Evolutionary conservation across 2,329 filamentous ascomycete species (phyloP).

Genomic region (Aspergillus amoenus): DNA sequence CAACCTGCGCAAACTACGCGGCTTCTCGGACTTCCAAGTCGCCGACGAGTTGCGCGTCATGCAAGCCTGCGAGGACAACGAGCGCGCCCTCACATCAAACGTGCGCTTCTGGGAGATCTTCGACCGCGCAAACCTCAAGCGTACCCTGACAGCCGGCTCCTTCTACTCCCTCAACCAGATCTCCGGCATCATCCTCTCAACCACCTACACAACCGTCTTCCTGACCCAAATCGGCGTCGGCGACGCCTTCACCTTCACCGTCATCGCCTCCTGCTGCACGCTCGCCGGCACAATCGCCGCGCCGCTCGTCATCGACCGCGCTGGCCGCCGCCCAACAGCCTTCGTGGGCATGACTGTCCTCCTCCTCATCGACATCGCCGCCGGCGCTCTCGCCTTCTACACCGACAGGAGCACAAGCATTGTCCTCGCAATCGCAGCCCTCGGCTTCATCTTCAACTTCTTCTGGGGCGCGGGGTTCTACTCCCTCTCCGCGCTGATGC

Average conservation of each 20-base stretch:
- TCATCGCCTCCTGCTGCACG: conserved; percentile 37
- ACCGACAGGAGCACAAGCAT: conserved; percentile 18
- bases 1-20: conserved; percentile 33
- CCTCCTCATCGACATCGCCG: conserved; percentile 33
- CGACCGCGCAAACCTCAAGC: conserved; percentile 32
- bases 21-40: conserved; percentile 30
- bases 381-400: conserved; percentile 35
- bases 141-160: conserved; percentile 36
- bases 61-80: conserved; percentile 25
- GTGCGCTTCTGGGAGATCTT: conserved; percentile 39
- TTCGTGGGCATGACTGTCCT: conserved; percentile 36
- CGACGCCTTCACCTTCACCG: conserved; percentile 35
- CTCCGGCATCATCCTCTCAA: conserved; percentile 37
- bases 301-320: conserved; percentile 35
- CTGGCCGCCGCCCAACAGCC: conserved; percentile 36
- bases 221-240: conserved; percentile 34
- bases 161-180: conserved; percentile 39
- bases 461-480: conserved; percentile 40
- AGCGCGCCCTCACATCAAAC: conserved; percentile 23
- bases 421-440: conserved; percentile 29
- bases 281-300: conserved; percentile 38
- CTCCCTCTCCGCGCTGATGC: conserved; percentile 35
- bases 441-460: conserved; percentile 40
- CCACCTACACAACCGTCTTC: conserved; percentile 40
- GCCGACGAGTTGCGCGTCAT: conserved; percentile 35